Percentiles rank a stretch among this genome's conserved stretches.
Evolutionary conservation across 2,329 filamentous ascomycete genomes (phyloP).

Genomic region (Fusarium sp.): DNA sequence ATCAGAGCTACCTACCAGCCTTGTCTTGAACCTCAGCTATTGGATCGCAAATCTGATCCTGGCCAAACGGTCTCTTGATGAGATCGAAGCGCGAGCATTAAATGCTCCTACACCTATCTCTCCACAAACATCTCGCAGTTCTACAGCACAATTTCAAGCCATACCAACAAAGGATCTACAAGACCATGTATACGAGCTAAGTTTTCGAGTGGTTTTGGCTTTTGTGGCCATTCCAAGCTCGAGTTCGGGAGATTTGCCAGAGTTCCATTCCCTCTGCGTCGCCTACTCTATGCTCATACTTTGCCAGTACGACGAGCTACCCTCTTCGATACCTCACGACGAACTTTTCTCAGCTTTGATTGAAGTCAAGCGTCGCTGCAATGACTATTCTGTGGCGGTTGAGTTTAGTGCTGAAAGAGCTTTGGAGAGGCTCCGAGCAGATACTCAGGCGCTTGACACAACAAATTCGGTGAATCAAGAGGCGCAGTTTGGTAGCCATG

Average conservation of each 20-base stretch:
- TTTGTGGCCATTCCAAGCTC: constrained; percentile 20
- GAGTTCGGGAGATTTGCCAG: constrained; percentile 22
- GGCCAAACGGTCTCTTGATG: constrained; percentile 21
- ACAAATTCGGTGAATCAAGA: background rate
- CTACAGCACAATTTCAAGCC: constrained; percentile 6
- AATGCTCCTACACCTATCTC: constrained; percentile 5
- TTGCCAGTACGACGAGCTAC: constrained; percentile 23
- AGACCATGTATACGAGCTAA: constrained; percentile 16
- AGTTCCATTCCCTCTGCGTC: constrained; percentile 26
- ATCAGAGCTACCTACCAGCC: constrained; percentile 15
- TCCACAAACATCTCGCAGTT: background rate
- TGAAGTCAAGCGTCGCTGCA: constrained; percentile 22
- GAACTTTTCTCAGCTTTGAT: constrained; percentile 7
- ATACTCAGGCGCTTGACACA: background rate
- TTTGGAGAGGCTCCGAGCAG: constrained; percentile 18
- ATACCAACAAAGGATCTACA: constrained; percentile 11
- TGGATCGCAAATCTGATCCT: constrained; percentile 26
- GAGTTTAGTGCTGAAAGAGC: constrained; percentile 29
- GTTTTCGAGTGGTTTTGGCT: constrained; percentile 21
- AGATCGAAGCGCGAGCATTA: constrained; percentile 8
- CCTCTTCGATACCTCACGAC: background rate
- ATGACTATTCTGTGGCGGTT: constrained; percentile 17
- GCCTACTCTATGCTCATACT: constrained; percentile 28
- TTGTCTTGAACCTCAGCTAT: constrained; percentile 22
- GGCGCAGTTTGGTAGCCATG: background rate